Evolutionary conservation across 2,329 filamentous ascomycete genomes (phyloP).

Genomic region (Fusarium nisikadoi): DNA sequence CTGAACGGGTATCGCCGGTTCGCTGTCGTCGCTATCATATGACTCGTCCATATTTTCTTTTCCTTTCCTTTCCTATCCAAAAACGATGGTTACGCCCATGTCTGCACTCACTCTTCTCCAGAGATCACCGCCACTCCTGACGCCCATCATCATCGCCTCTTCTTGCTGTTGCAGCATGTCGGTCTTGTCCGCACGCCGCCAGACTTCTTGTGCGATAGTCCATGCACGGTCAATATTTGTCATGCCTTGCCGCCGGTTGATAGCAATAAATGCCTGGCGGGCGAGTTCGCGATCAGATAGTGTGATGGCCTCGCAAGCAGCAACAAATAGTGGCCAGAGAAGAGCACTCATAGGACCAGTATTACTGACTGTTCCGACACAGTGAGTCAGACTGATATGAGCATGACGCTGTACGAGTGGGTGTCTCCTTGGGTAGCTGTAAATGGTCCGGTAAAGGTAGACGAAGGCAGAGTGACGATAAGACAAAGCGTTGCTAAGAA

Average conservation of each 20-base stretch:
- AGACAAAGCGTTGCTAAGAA: conserved; percentile 68
- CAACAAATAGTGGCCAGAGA: conserved; percentile 73
- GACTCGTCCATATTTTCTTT: not conserved
- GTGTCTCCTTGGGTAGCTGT: conserved; percentile 59
- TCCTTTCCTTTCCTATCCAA: conserved; percentile 53
- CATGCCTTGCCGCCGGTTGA: conserved; percentile 71
- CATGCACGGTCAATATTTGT: conserved; percentile 71
- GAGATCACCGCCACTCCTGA: conserved; percentile 52
- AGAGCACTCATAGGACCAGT: conserved; percentile 71
- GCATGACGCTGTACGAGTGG: conserved; percentile 64
- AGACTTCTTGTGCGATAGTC: conserved; percentile 70
- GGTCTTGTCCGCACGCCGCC: conserved; percentile 61
- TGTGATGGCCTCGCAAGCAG: conserved; percentile 67
- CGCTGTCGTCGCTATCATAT: conserved; percentile 18
- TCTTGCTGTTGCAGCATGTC: conserved; percentile 42
- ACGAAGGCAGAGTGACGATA: conserved; percentile 69
- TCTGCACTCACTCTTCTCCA: conserved; percentile 69
- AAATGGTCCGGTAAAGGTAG: conserved; percentile 66
- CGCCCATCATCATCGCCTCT: conserved; percentile 31
- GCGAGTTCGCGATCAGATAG: conserved; percentile 63
- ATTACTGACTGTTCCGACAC: conserved; percentile 64
- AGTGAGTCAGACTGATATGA: conserved; percentile 62
- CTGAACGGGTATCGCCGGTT: conserved; percentile 41
- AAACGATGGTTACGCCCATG: conserved; percentile 68
- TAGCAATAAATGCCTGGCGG: conserved; percentile 60